A percentile compares a stretch with the other conserved stretches of the same genome.
Evolutionary conservation across 2,329 filamentous ascomycete species (phyloP).

Genomic region (Diaporthe sp.): DNA sequence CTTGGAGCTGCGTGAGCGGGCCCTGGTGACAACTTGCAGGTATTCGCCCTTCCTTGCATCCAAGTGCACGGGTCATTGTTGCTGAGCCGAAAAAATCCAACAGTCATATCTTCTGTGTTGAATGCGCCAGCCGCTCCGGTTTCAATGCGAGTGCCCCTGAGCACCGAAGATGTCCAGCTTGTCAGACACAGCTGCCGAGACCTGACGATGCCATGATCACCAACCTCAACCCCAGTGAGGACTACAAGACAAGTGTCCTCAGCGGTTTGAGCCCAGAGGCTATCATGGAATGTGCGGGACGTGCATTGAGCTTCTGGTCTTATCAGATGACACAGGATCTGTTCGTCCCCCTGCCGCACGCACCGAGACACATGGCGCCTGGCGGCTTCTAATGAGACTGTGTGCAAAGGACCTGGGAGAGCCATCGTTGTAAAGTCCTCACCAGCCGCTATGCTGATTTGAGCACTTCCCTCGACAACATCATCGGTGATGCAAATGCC

Average conservation of each 20-base stretch:
- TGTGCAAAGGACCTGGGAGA: conserved; percentile 78
- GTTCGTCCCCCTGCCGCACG: conserved; percentile 59
- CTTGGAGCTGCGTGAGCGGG: conserved; percentile 75
- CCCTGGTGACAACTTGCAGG: conserved; percentile 93
- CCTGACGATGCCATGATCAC: conserved; percentile 82
- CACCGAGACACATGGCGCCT: conserved; percentile 42
- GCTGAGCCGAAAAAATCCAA: neutral
- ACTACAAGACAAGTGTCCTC: conserved; percentile 89
- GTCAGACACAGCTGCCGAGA: conserved; percentile 75
- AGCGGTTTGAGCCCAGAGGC: conserved; percentile 84
- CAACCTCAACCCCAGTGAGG: conserved; percentile 83
- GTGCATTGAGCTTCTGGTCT: conserved; percentile 86
- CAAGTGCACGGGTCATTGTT: conserved; percentile 36
- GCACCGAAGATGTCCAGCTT: conserved; percentile 79
- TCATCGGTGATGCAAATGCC: conserved; percentile 80
- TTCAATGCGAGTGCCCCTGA: conserved; percentile 69
- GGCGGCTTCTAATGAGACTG: conserved; percentile 30
- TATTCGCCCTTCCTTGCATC: conserved; percentile 49
- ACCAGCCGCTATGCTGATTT: conserved; percentile 79
- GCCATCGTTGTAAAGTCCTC: conserved; percentile 78
- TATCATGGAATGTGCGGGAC: conserved; percentile 88
- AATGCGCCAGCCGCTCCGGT: conserved; percentile 77
- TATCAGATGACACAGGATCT: conserved; percentile 90
- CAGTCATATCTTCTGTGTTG: conserved; percentile 88
- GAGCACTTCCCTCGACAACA: conserved; percentile 77